Conservation (phyloP, 768 basidiomycete genomes). For the Chalciporus chontae region DNA sequence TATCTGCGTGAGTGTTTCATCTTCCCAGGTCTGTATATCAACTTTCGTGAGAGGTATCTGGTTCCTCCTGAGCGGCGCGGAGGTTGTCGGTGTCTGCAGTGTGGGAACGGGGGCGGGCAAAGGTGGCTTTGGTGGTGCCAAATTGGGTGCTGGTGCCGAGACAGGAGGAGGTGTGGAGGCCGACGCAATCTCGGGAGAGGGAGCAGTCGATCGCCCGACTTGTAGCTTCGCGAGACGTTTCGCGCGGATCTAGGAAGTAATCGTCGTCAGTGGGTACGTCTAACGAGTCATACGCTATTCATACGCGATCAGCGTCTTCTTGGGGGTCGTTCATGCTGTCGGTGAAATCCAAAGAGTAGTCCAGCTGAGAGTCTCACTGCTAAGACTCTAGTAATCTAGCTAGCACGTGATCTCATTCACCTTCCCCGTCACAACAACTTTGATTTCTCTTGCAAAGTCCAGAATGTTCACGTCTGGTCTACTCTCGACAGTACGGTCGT, state of each 20-base stretch:
- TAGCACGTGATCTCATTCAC: slow-evolving; percentile 15
- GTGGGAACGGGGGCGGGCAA: slow-evolving; percentile 22
- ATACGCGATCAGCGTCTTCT: slow-evolving; percentile 80
- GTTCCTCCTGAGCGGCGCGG: slow-evolving; percentile 49
- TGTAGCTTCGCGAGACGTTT: slow-evolving; percentile 89
- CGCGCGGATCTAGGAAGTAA: slow-evolving; percentile 67
- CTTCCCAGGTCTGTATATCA: slow-evolving; percentile 67
- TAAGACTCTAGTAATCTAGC: background rate
- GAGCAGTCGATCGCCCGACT: slow-evolving; percentile 35
- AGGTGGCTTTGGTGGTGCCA: slow-evolving; percentile 36
- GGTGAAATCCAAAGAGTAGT: slow-evolving; percentile 6
- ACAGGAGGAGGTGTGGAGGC: slow-evolving; percentile 27
- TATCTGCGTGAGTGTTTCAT: slow-evolving; percentile 60
- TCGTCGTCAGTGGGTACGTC: background rate
- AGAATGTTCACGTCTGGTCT: slow-evolving; percentile 30
- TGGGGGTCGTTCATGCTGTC: slow-evolving; percentile 48
- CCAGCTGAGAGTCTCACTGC: too few species aligned
- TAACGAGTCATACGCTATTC: slow-evolving; percentile 2
- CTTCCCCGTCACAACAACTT: background rate
- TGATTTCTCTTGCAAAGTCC: background rate
- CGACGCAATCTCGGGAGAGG: slow-evolving; percentile 27
- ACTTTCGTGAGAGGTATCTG: slow-evolving; percentile 39
- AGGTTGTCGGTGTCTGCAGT: slow-evolving; percentile 30
- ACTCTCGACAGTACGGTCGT: slow-evolving; percentile 36
- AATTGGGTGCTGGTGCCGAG: slow-evolving; percentile 26